Evolutionary conservation across 257 asterid genomes (phyloP).

Genomic region (Apocynum venetum): DNA sequence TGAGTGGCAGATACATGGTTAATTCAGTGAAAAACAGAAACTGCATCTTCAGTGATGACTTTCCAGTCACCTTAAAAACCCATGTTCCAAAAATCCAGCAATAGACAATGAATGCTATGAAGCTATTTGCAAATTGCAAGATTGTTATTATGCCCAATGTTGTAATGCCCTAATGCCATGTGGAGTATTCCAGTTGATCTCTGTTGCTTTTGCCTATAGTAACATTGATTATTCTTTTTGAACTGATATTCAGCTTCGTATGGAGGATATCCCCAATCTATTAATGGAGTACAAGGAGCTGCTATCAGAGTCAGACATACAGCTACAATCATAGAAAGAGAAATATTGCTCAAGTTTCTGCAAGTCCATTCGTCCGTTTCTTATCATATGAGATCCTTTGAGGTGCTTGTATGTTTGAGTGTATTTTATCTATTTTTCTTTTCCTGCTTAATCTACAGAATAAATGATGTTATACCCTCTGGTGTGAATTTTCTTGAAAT

Average conservation of each 20-base stretch:
- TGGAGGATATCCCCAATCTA: conserved; percentile 61
- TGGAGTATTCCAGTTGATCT: background rate
- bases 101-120: background rate
- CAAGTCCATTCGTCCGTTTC: background rate
- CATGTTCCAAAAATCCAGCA: background rate
- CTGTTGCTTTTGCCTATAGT: background rate
- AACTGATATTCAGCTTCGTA: conserved; percentile 52
- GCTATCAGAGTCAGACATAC: conserved; percentile 25
- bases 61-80: background rate
- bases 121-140: background rate
- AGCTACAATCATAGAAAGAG: conserved; percentile 16
- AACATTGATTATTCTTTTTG: background rate
- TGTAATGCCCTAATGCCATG: background rate
- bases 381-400: background rate
- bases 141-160: background rate
- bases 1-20: background rate
- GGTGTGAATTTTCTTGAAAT: background rate
- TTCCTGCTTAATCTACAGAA: background rate
- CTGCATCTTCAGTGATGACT: background rate
- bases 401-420: background rate
- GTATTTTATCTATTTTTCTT: background rate
- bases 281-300: conserved; percentile 75
- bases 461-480: background rate
- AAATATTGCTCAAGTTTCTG: background rate
- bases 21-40: background rate